phyloP scores from a whole-genome alignment of 2,329 filamentous ascomycete species.

The Xylariaceae sp. region DNA sequence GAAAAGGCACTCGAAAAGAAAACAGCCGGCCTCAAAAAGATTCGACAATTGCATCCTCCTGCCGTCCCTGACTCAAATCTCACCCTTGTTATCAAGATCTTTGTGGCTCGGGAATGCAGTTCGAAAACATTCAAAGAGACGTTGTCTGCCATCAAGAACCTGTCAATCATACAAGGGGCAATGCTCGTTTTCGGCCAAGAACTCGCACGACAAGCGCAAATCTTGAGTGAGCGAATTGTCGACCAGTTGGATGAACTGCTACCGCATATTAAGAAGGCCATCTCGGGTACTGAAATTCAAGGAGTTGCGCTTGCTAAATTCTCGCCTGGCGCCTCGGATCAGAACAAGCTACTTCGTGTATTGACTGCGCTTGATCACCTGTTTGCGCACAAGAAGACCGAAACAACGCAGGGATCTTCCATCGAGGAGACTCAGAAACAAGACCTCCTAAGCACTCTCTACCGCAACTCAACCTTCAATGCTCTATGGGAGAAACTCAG shows the following conservation, averaged over 20 bases:
- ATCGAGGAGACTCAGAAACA: constrained; percentile 63
- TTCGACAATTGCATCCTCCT: constrained; percentile 68
- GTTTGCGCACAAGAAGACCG: constrained; percentile 72
- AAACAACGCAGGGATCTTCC: constrained; percentile 41
- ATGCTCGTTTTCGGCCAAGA: constrained; percentile 91
- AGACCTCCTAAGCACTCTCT: constrained; percentile 80
- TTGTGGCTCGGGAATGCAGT: constrained; percentile 92
- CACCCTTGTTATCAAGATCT: constrained; percentile 90
- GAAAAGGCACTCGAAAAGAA: constrained; percentile 38
- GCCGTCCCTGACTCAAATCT: constrained; percentile 86
- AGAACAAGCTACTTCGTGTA: constrained; percentile 90
- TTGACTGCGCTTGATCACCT: constrained; percentile 93
- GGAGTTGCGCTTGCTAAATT: constrained; percentile 92
- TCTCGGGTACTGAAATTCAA: constrained; percentile 90
- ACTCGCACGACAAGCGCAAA: constrained; percentile 80
- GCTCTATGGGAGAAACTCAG: constrained; percentile 91
- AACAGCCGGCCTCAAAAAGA: constrained; percentile 43
- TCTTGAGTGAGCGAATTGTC: constrained; percentile 79
- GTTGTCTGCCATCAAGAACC: constrained; percentile 95
- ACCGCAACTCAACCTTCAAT: constrained; percentile 86
- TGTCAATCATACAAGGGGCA: constrained; percentile 86
- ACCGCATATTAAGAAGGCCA: constrained; percentile 79
- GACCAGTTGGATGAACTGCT: constrained; percentile 79
- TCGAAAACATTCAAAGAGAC: constrained; percentile 98
- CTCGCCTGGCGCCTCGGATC: constrained; percentile 90